Percentiles rank a stretch among this genome's conserved stretches.
Conservation (phyloP, 768 basidiomycete genomes). For the Amanita fuliginea region DNA sequence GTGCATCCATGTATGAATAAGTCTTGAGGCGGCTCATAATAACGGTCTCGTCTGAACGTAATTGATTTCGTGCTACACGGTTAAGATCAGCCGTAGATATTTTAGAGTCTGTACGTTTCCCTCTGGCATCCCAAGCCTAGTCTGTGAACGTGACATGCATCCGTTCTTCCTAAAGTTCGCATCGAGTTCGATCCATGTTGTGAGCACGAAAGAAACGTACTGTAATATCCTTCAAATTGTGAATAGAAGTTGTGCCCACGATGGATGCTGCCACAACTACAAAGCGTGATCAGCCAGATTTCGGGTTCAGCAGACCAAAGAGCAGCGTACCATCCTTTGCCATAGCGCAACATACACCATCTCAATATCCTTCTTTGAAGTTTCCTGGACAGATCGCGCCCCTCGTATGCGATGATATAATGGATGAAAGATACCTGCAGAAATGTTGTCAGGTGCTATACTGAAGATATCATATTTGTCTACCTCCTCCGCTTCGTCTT, state of each 20-base stretch:
- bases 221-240: conserved; percentile 40
- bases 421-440: background rate
- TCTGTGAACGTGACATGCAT: conserved; percentile 37
- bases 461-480: background rate
- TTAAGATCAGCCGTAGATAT: no score
- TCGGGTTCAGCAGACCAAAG: background rate
- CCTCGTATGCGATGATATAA: background rate
- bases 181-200: background rate
- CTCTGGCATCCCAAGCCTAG: conserved; percentile 25
- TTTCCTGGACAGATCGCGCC: conserved; percentile 24
- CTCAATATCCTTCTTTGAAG: no score
- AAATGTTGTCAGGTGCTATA: conserved; percentile 10
- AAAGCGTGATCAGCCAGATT: background rate
- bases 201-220: conserved; percentile 13
- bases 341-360: no score
- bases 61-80: no score
- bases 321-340: conserved; percentile 12
- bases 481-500: conserved; percentile 7
- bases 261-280: conserved; percentile 45
- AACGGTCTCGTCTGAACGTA: no score
- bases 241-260: conserved; percentile 39
- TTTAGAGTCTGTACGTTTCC: conserved; percentile 35
- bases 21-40: no score
- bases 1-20: no score
- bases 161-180: conserved; percentile 10